phyloP scores from a whole-genome alignment of 108 stramenopile genomes.

The Chaetoceros tenuissimus region DNA sequence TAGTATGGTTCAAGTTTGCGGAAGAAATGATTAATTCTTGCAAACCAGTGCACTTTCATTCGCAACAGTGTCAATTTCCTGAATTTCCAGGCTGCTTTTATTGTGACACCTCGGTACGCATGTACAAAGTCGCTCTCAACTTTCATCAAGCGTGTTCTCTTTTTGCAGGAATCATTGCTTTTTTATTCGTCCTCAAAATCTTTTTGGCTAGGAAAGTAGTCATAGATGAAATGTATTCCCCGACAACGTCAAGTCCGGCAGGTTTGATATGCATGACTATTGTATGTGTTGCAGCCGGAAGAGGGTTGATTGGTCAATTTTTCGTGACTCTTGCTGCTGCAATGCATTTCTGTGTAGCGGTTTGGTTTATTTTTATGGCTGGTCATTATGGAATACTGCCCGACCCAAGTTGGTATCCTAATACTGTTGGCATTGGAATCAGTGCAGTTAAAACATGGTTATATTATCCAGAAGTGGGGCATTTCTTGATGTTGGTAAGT shows the following conservation, averaged over 20 bases:
- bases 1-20: conserved; percentile 78
- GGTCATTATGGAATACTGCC: conserved; percentile 71
- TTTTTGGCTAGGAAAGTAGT: conserved; percentile 41
- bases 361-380: conserved; percentile 78
- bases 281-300: conserved; percentile 58
- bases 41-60: conserved; percentile 74
- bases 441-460: conserved; percentile 71
- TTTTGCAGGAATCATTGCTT: conserved; percentile 34
- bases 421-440: conserved; percentile 61
- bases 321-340: conserved; percentile 47
- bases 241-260: conserved; percentile 67
- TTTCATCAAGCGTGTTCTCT: conserved; percentile 46
- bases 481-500: conserved; percentile 45
- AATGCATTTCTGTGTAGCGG: conserved; percentile 46
- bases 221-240: conserved; percentile 66
- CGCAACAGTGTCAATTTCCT: conserved; percentile 48
- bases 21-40: conserved; percentile 60
- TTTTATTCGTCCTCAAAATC: conserved; percentile 44
- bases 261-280: conserved; percentile 71
- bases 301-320: conserved; percentile 46
- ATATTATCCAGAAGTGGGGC: conserved; percentile 55
- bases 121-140: conserved; percentile 19
- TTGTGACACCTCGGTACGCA: conserved; percentile 41
- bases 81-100: conserved; percentile 83
- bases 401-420: conserved; percentile 70